A percentile compares a stretch with the other conserved stretches of the same genome.
These are phyloP conservation scores for Lachancea kluyveri DNA, from an alignment of 805 yeast genomes.

Conservation along the genomic window DNA sequence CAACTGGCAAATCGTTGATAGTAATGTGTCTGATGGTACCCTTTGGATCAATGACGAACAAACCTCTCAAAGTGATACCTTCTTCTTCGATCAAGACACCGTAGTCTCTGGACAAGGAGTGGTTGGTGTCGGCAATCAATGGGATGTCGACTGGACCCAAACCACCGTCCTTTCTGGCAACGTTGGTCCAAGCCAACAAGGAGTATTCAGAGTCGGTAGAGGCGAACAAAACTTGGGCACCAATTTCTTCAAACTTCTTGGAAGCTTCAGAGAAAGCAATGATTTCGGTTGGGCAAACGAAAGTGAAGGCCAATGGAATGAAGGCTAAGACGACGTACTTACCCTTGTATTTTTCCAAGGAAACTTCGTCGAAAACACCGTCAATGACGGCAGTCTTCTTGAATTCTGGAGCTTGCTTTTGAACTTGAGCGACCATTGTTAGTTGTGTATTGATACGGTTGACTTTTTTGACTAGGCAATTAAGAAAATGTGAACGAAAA, in stretches of 20 bases:
- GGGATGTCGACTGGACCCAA: slow-evolving; percentile 94
- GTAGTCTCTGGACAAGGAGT: slow-evolving; percentile 88
- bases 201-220: slow-evolving; percentile 99
- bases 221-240: slow-evolving; percentile 86
- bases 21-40: slow-evolving; percentile 94
- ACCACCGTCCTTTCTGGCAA: slow-evolving; percentile 96
- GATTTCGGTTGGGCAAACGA: slow-evolving; percentile 99
- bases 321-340: slow-evolving; percentile 96
- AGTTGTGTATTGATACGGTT: slow-evolving; percentile 4
- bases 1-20: slow-evolving; percentile 98
- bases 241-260: slow-evolving; percentile 80
- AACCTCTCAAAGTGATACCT: slow-evolving; percentile 97
- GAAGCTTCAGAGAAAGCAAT: slow-evolving; percentile 97
- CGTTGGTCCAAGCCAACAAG: slow-evolving; percentile 96
- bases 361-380: slow-evolving; percentile 92
- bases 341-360: slow-evolving; percentile 94
- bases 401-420: slow-evolving; percentile 95
- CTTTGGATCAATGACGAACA: slow-evolving; percentile 95
- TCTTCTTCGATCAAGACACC: slow-evolving; percentile 96
- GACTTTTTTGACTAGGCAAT: not conserved
- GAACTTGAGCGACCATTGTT: slow-evolving; percentile 82
- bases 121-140: slow-evolving; percentile 94
- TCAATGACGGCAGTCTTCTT: slow-evolving; percentile 95
- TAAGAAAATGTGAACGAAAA: slow-evolving; percentile 2
- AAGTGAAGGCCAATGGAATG: slow-evolving; percentile 98